Evolutionary conservation across 345 rosid genomes (phyloP).

Genomic region (Raphanus sativus): DNA sequence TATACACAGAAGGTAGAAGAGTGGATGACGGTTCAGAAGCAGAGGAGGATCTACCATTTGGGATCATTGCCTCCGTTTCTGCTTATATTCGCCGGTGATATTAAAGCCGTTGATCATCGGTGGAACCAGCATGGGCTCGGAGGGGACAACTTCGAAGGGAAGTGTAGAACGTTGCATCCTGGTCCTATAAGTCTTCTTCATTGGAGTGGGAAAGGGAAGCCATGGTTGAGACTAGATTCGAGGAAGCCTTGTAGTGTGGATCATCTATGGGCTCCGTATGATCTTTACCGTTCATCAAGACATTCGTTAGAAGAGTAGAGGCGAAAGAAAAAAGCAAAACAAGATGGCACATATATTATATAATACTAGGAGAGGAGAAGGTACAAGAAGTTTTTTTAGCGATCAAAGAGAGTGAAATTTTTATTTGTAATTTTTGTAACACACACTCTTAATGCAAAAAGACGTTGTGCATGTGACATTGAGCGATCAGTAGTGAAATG

Average conservation of each 20-base stretch:
- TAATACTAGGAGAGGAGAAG: slow-evolving; percentile 30
- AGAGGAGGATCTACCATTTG: slow-evolving; percentile 57
- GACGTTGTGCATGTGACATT: background rate
- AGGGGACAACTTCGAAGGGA: slow-evolving; percentile 64
- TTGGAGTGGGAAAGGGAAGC: slow-evolving; percentile 78
- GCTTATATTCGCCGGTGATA: slow-evolving; percentile 61
- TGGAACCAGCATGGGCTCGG: slow-evolving; percentile 80
- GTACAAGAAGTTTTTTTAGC: slow-evolving; percentile 23
- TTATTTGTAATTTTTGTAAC: slow-evolving; percentile 9
- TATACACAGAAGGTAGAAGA: slow-evolving; percentile 52
- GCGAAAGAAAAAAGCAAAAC: background rate
- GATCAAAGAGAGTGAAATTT: slow-evolving; percentile 19
- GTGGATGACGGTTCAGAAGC: slow-evolving; percentile 62
- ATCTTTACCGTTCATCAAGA: slow-evolving; percentile 59
- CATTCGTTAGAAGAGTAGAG: slow-evolving; percentile 50
- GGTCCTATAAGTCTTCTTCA: slow-evolving; percentile 69
- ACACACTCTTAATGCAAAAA: background rate
- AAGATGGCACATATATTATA: slow-evolving; percentile 9
- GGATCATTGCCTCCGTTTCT: slow-evolving; percentile 69
- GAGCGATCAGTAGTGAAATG: slow-evolving; percentile 18
- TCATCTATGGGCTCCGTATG: slow-evolving; percentile 72
- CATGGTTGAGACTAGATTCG: slow-evolving; percentile 62
- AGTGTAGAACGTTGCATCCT: slow-evolving; percentile 62
- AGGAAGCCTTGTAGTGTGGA: slow-evolving; percentile 62
- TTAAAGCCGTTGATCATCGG: slow-evolving; percentile 60